Base-by-base conservation (phyloP, 257 asterid species). In the Linderniella brevidens region DNA sequence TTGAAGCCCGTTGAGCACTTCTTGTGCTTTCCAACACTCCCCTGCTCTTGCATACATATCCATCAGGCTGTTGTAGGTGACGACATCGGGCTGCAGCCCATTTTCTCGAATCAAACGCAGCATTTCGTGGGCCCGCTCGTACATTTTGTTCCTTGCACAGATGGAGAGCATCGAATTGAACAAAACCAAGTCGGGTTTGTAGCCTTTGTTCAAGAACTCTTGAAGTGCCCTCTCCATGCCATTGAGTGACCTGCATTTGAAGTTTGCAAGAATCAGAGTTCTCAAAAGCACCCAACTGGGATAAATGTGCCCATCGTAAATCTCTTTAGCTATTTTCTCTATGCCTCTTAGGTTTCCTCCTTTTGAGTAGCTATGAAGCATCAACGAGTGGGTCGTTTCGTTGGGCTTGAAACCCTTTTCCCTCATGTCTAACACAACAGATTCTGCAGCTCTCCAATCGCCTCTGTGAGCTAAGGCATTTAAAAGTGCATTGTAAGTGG, bases 1-100 rank as follows among this genome's bases (percentile, higher is more conserved):
- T 17, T 65, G 61, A 62, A 88, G 44, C 25, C 78, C 80, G 8
- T 48, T 66, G 55, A 88, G 92, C n/a, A 88, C 73, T 49, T 88
- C 96, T 62, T 72, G 82, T 0, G 96, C 98, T 68, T 75, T 88
- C 96, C 98, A 88, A 68, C 93, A 82, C 53, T 88, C 98, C 20
- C 98, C 94, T 0, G 80, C 65, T 55, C 96, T 69, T 18, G 96
- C 98, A 15, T 88, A 71, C 94, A 88, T 81, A 68, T 88, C 96
- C 93, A 88, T 88, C 68, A 88, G 65, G 64, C 81, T 80, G 48
- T 84, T 88, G 59, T 84, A 88, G 50, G 96, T 88, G 13, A 88
- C 71, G 14, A 76, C 64, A 71, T 88, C 96, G 0, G 94, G 96
- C 66, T 73, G 71, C 59, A 88, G 45, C 32, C 87, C 96, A 11